Percentiles rank a stretch among this genome's conserved stretches.
Conservation (phyloP, 768 basidiomycete genomes). For the Cystofilobasidium ferigula region DNA sequence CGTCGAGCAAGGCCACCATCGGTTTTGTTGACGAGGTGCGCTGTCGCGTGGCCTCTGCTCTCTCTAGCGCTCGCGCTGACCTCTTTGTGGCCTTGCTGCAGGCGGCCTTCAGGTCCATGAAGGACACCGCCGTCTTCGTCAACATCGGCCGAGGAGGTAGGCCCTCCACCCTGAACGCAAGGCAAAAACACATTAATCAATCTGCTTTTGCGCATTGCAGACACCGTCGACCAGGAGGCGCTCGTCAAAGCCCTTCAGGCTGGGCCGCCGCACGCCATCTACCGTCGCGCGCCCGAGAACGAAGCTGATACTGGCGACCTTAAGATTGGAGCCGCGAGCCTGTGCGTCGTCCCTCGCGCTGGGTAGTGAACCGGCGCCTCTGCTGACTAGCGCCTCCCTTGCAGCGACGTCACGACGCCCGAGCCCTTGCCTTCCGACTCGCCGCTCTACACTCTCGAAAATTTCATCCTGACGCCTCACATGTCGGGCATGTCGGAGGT, state of each 20-base stretch:
- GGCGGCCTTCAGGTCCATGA: constrained; percentile 24
- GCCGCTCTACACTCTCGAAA: constrained; percentile 12
- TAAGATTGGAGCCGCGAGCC: constrained; percentile 9
- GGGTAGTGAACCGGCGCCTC: not conserved
- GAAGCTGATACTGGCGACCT: constrained; percentile 4
- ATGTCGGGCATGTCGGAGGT: not conserved
- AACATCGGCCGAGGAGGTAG: constrained; percentile 11
- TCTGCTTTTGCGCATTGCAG: no score
- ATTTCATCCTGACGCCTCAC: constrained; percentile 19
- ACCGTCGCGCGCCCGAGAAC: not conserved
- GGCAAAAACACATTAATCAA: no score
- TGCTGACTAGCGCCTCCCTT: not conserved
- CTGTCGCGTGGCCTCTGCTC: no score
- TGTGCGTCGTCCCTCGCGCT: not conserved
- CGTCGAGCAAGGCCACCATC: constrained; percentile 15
- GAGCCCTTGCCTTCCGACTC: constrained; percentile 13
- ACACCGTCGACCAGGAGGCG: constrained; percentile 25
- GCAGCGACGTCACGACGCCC: constrained; percentile 14
- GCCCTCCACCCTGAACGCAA: no score
- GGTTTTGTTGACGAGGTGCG: constrained; percentile 21
- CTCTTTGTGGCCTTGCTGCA: no score
- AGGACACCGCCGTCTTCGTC: constrained; percentile 12
- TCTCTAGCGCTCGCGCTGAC: no score
- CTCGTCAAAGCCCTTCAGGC: constrained; percentile 26
- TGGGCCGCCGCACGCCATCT: constrained; percentile 1